Evolutionary conservation across 1,139 yeast species (phyloP).

Genomic region (Arxiozyma heterogenica): DNA sequence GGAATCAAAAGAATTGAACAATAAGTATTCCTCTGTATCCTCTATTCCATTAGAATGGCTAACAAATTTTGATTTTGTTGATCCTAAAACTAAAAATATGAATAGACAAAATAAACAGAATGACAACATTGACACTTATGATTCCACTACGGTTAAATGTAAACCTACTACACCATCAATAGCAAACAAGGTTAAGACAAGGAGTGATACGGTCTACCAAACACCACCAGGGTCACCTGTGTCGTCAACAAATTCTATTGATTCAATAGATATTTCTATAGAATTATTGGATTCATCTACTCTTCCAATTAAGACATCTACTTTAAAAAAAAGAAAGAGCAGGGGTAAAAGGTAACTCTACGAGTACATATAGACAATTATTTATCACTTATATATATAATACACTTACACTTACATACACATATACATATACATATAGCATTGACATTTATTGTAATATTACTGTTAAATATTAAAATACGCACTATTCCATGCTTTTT

Average conservation of each 20-base stretch:
- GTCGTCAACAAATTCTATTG: not conserved
- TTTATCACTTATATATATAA: not conserved
- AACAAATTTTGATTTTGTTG: not conserved
- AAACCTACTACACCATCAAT: not conserved
- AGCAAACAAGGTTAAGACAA: not conserved
- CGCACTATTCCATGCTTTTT: not conserved
- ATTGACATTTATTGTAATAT: not conserved
- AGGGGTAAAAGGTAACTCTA: not conserved
- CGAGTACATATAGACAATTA: not conserved
- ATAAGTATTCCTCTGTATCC: not conserved
- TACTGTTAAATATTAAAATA: no score
- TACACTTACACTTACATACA: not conserved
- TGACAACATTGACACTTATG: not conserved
- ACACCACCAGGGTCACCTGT: constrained; percentile 4
- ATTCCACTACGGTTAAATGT: not conserved
- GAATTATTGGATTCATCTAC: not conserved
- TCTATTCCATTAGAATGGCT: constrained; percentile 1
- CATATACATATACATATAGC: not conserved
- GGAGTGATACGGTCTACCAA: not conserved
- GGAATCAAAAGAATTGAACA: not conserved
- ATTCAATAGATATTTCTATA: not conserved
- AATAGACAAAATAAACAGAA: not conserved
- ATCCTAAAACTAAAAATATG: not conserved
- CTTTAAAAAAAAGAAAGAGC: not conserved
- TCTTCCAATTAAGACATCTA: not conserved